phyloP scores from a whole-genome alignment of 2,329 filamentous ascomycete species.

The Ilyonectria sp. region DNA sequence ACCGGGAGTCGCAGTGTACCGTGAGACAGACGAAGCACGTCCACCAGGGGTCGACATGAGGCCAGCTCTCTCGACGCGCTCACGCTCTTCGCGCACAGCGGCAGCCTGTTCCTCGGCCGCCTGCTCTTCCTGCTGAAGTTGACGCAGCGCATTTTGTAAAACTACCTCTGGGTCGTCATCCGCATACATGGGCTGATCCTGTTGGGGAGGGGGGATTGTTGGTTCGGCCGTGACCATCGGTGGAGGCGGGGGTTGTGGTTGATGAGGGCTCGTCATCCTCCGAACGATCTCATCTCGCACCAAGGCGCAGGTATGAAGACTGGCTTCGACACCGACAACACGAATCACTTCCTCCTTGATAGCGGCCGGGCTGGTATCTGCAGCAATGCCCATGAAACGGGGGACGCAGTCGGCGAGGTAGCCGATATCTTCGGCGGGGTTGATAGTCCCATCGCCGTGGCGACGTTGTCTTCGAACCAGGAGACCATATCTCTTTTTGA shows the following conservation, averaged over 20 bases:
- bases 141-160: constrained; percentile 71
- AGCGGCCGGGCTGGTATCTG: constrained; percentile 72
- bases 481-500: constrained; percentile 75
- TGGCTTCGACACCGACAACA: constrained; percentile 69
- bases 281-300: constrained; percentile 72
- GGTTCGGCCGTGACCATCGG: constrained; percentile 46
- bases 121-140: constrained; percentile 72
- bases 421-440: constrained; percentile 69
- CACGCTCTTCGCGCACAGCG: constrained; percentile 67
- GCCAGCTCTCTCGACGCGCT: constrained; percentile 61
- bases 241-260: constrained; percentile 43
- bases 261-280: constrained; percentile 46
- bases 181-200: constrained; percentile 59
- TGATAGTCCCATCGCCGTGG: constrained; percentile 62
- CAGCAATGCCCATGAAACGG: constrained; percentile 70
- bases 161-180: constrained; percentile 72
- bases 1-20: constrained; percentile 52
- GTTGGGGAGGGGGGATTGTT: constrained; percentile 49
- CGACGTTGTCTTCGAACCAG: constrained; percentile 71
- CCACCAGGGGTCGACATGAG: constrained; percentile 53
- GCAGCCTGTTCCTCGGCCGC: constrained; percentile 72
- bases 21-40: constrained; percentile 50
- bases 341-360: constrained; percentile 72
- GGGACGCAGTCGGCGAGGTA: constrained; percentile 74
- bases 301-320: constrained; percentile 67